Evolutionary conservation across 2,329 filamentous ascomycete genomes (phyloP), one percentile per base, ranked within the genome.

Genomic region (Beauveria bassiana): DNA sequence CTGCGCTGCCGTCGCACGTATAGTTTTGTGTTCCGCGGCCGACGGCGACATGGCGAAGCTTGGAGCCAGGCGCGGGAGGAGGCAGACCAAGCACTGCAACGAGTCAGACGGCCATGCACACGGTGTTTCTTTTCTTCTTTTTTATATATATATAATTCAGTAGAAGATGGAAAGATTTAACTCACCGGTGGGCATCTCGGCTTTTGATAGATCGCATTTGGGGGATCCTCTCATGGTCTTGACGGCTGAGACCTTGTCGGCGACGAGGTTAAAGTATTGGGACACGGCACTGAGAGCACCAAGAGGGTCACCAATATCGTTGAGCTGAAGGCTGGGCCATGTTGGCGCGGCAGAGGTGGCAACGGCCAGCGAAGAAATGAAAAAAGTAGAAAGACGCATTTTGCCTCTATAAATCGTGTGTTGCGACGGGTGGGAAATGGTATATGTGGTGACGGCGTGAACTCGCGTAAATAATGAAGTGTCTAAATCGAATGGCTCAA

Each of bases 21-120:
- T 97, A 98, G 81, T 97, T 97, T 77, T 97, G 87, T 8, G 90
- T 95, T 63, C 93, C 93, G 50, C 91, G 87, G 69, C 93, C 93
- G 64, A 97, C 79, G 70, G 89, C 90, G 60, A 97, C 88, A 74
- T 96, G 90, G 70, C 85, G 82, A 56, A 96, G 80, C 3, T 71
- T 77, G 34, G 90, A 78, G 61, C 87, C 89, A 7, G 77, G 66
- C 0, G 84, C 76, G 16, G 86, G 85, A 8, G 79, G 65, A 16
- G 88, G 86, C 7, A 96, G 81, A 18, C 83, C 76, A 7, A 79
- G 78, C 18, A 59, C 61, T 62, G 20, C 9, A 20, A 20, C 3
- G 34, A 55, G 43, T 47, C 24, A 52, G 47, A 40, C 16, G 43
- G 43, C 8, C 8, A 16, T 45, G 47, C 10, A 51, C 31, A 5